Conservation (phyloP, 208 protist species). For the Crithidia acanthocephali region DNA sequence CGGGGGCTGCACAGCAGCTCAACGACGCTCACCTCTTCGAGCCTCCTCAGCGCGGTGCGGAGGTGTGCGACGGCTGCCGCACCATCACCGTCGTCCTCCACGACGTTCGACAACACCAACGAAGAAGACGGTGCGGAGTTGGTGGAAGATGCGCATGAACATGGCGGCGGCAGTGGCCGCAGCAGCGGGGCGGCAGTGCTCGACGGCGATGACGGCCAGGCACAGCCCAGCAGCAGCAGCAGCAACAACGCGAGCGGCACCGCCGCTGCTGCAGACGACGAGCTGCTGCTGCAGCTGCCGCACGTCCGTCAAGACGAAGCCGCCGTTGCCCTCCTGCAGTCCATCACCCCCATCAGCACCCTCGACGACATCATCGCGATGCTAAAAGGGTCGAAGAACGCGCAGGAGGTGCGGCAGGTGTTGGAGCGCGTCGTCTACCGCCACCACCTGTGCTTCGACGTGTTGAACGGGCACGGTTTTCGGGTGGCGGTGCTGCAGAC, state of each 20-base stretch:
- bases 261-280: not conserved
- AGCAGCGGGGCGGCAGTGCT: too few species aligned
- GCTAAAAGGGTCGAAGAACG: constrained; percentile 70
- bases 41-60: constrained; percentile 6
- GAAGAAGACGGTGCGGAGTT: too few species aligned
- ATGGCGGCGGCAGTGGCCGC: too few species aligned
- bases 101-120: too few species aligned
- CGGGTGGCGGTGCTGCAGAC: constrained; percentile 76
- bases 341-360: constrained; percentile 48
- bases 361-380: constrained; percentile 63
- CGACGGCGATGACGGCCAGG: too few species aligned
- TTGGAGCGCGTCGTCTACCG: constrained; percentile 75
- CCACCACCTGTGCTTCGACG: constrained; percentile 75
- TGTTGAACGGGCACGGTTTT: constrained; percentile 87
- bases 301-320: constrained; percentile 36
- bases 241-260: not conserved
- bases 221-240: not conserved
- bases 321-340: constrained; percentile 47
- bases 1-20: too few species aligned
- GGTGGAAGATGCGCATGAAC: too few species aligned
- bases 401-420: constrained; percentile 71
- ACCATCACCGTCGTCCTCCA: not conserved
- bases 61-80: constrained; percentile 4
- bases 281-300: not conserved
- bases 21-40: not conserved